These are phyloP conservation scores for Jaenimonas drosophilae DNA, from an alignment of 208 protist species.

Conservation along the genomic window DNA sequence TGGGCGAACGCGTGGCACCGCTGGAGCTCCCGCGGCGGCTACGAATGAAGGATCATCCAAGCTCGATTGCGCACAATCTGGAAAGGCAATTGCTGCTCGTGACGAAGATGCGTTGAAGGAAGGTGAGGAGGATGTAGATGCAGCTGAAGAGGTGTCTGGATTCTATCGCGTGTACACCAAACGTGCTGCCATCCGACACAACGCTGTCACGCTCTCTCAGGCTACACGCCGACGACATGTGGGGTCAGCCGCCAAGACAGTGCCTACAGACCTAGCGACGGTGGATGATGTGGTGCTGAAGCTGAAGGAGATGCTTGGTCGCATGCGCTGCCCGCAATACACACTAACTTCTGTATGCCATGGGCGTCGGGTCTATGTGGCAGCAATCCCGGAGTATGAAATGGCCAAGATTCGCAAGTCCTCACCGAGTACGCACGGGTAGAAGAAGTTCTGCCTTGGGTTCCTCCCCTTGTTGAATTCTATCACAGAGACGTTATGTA, in stretches of 20 bases:
- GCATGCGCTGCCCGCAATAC: slow-evolving; percentile 82
- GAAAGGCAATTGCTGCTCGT: not conserved
- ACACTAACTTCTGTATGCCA: slow-evolving; percentile 66
- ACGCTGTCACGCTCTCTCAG: not conserved
- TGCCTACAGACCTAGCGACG: too few relatives aligned
- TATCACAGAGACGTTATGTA: too few relatives aligned
- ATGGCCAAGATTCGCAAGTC: slow-evolving; percentile 28
- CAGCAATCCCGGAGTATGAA: slow-evolving; percentile 73
- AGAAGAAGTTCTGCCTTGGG: too few relatives aligned
- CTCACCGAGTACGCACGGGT: too few relatives aligned
- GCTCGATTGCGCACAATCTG: too few relatives aligned
- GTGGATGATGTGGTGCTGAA: slow-evolving; percentile 10
- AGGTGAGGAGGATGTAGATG: slow-evolving; percentile 1
- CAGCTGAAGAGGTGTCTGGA: not conserved
- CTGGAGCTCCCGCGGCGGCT: not conserved
- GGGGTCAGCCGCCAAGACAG: not conserved
- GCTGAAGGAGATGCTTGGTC: slow-evolving; percentile 45
- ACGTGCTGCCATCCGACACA: not conserved
- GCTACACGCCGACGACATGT: not conserved
- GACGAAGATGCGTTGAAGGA: slow-evolving; percentile 1
- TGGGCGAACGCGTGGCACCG: slow-evolving; percentile 2
- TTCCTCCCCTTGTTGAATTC: too few relatives aligned
- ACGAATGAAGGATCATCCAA: too few relatives aligned
- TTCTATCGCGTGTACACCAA: too few relatives aligned
- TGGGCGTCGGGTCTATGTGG: slow-evolving; percentile 51